Conservation (phyloP, 140 eudicot species). For the Oenanthe javanica region DNA sequence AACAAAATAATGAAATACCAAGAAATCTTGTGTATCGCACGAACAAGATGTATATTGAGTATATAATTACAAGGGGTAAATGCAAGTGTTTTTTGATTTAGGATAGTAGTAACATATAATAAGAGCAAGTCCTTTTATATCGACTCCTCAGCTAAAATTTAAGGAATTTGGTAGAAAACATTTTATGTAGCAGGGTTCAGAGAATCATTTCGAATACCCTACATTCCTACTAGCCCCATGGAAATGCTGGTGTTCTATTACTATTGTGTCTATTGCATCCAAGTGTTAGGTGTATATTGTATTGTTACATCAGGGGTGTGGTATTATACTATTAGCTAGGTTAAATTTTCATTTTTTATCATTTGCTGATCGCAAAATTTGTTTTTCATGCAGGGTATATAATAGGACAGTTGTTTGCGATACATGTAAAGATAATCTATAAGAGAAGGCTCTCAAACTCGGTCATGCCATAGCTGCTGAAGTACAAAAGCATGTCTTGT, state of each 20-base stretch:
- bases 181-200: background rate
- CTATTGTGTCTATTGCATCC: background rate
- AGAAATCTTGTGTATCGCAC: too few species aligned
- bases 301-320: background rate
- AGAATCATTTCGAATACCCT: background rate
- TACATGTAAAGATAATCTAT: background rate
- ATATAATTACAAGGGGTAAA: background rate
- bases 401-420: background rate
- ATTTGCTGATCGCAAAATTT: background rate
- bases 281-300: background rate
- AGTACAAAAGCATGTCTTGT: background rate
- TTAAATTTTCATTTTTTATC: background rate
- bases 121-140: too few species aligned
- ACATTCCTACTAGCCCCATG: background rate
- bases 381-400: constrained; percentile 1
- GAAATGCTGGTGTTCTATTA: background rate
- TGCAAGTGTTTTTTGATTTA: background rate
- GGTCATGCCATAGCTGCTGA: background rate
- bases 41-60: too few species aligned
- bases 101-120: background rate
- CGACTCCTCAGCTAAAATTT: too few species aligned
- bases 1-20: too few species aligned
- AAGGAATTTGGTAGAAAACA: background rate
- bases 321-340: background rate
- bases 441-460: background rate